phyloP scores from a whole-genome alignment of 2,329 filamentous ascomycete genomes.

The Fusarium aywerte region DNA sequence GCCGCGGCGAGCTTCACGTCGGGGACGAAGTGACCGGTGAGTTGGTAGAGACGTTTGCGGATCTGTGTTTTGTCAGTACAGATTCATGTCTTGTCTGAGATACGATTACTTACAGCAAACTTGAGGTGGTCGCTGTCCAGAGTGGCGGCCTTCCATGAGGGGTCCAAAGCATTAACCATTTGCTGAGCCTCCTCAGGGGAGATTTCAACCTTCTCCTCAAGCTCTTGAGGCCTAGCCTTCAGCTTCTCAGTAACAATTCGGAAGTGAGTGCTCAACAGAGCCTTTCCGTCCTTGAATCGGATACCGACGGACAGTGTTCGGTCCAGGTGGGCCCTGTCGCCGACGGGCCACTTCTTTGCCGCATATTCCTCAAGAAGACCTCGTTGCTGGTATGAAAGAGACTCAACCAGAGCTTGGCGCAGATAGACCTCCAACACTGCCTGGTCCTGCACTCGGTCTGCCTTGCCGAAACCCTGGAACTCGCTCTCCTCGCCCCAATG shows the following conservation, averaged over 20 bases:
- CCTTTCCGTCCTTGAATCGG: constrained; percentile 54
- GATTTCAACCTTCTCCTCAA: constrained; percentile 41
- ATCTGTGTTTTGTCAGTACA: constrained; percentile 64
- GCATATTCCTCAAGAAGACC: constrained; percentile 48
- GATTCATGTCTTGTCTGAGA: background rate
- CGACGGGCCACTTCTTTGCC: constrained; percentile 50
- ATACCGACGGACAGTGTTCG: constrained; percentile 53
- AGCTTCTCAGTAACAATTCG: constrained; percentile 50
- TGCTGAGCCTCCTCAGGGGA: constrained; percentile 55
- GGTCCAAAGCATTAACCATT: constrained; percentile 60
- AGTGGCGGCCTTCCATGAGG: constrained; percentile 67
- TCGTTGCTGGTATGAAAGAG: constrained; percentile 55
- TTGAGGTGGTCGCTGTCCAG: constrained; percentile 69
- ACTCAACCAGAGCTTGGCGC: constrained; percentile 64
- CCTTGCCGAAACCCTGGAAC: constrained; percentile 58
- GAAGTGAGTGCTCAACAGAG: constrained; percentile 54
- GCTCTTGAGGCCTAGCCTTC: constrained; percentile 44
- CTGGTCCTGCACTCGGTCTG: constrained; percentile 55
- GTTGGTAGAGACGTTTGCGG: constrained; percentile 80
- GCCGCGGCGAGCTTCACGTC: constrained; percentile 73
- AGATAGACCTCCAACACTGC: constrained; percentile 60
- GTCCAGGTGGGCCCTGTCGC: constrained; percentile 50
- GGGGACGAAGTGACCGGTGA: constrained; percentile 80
- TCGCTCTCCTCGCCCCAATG: constrained; percentile 62
- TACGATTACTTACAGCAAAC: constrained; percentile 72